These are phyloP conservation scores for Phaffomyces thermotolerans DNA, from an alignment of 805 yeast genomes.

Conservation along the genomic window DNA sequence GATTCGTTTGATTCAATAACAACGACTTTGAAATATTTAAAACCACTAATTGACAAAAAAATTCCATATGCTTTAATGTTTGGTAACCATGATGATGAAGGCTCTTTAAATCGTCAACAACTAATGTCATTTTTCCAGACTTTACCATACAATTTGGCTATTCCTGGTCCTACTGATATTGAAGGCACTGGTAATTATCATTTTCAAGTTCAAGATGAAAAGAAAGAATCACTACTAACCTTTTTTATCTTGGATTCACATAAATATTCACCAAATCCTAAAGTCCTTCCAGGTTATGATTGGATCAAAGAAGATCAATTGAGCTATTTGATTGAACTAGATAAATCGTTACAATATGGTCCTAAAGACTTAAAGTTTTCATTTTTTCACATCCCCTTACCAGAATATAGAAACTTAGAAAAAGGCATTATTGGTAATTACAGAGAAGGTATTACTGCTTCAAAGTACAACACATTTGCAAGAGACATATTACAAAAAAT, in stretches of 20 bases:
- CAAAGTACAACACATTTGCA: conserved; percentile 62
- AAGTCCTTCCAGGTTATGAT: conserved; percentile 72
- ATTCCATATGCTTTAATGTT: conserved; percentile 82
- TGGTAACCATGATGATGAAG: conserved; percentile 96
- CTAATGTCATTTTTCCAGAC: conserved; percentile 47
- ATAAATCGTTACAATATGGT: conserved; percentile 23
- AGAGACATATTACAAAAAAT: conserved; percentile 49
- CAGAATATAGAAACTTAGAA: conserved; percentile 59
- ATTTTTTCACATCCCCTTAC: conserved; percentile 89
- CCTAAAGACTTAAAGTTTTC: conserved; percentile 63
- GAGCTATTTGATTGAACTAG: conserved; percentile 40
- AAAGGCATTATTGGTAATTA: conserved; percentile 49
- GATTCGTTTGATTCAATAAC: conserved; percentile 75
- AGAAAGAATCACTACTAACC: conserved; percentile 40
- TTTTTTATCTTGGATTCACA: conserved; percentile 84
- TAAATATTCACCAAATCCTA: conserved; percentile 60
- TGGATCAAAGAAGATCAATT: conserved; percentile 72
- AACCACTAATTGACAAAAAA: conserved; percentile 55
- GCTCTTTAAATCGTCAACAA: conserved; percentile 51
- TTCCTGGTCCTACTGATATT: conserved; percentile 55
- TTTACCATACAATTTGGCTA: conserved; percentile 64
- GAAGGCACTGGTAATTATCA: conserved; percentile 83
- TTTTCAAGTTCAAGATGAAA: conserved; percentile 40
- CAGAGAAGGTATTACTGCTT: conserved; percentile 76
- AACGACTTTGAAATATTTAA: conserved; percentile 66